Percentiles rank a stretch among this genome's conserved stretches.
phyloP scores from a whole-genome alignment of 257 asterid genomes.

The Osmanthus fragrans region DNA sequence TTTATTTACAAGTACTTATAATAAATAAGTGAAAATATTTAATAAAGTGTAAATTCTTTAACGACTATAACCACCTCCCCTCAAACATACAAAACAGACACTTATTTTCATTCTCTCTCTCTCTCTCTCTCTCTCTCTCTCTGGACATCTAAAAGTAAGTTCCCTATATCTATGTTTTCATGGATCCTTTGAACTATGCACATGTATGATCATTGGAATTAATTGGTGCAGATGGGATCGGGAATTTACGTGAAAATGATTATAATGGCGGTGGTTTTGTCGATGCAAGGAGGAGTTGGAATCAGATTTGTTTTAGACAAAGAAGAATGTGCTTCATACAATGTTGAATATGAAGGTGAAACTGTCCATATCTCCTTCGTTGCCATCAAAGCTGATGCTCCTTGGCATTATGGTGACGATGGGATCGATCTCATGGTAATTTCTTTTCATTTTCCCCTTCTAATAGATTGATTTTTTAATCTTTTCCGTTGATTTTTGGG shows the following conservation, averaged over 20 bases:
- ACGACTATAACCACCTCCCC: background rate
- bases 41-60: background rate
- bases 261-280: background rate
- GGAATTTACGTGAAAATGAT: background rate
- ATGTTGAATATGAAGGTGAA: slow-evolving; percentile 60
- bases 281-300: slow-evolving; percentile 41
- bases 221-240: slow-evolving; percentile 25
- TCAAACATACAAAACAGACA: background rate
- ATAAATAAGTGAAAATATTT: background rate
- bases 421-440: slow-evolving; percentile 63
- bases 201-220: background rate
- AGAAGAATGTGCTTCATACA: slow-evolving; percentile 76
- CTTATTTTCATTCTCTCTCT: background rate
- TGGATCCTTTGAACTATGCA: background rate
- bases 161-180: background rate
- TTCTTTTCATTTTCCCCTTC: no score
- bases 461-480: no score
- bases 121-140: background rate
- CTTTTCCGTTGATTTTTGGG: no score
- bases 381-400: slow-evolving; percentile 61
- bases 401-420: slow-evolving; percentile 58
- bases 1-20: background rate
- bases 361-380: slow-evolving; percentile 75
- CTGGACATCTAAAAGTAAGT: background rate
- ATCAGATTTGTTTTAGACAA: slow-evolving; percentile 75